Base-by-base conservation (phyloP, 495 filamentous ascomycete genomes). In the Beverwykella pulmonaria region DNA sequence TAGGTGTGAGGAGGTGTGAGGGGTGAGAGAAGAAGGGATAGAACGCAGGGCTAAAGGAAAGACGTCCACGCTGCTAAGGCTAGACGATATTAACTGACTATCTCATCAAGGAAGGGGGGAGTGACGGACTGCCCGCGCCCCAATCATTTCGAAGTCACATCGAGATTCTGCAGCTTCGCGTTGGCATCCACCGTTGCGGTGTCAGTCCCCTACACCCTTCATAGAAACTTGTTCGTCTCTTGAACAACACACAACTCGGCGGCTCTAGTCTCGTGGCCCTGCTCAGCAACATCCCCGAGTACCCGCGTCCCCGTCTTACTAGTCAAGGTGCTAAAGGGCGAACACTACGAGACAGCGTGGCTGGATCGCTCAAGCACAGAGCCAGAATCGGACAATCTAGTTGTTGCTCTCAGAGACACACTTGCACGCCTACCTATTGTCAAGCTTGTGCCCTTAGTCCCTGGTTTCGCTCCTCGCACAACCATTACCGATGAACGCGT, bases 131-230 rank as follows among this genome's bases (percentile, higher is more conserved):
- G 20, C 20, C 48, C 22, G 48, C 19, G 9, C 9, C 25, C 48
- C 25, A 7, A 7, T 39, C 19, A 44, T 2, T 34, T 44, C 39
- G 9, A 8, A 5, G 6, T 20, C 17, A 57, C 6, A 20, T 57
- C 19, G n/a, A 57, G 53, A 57, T 57, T 22, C 30, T 57, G 53
- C 53, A 57, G 34, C 53, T 19, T 57, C 27, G 25, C 52, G 52
- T 54, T 14, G 14, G 27, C 12, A 34, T 1, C 5, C 52, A 22
- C 9, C 12, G 52, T 32, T 54, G 52, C 25, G 29, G 53, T 57
- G 53, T 57, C 32, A 41, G 9, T 41, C n/a, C 53, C 32, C 19
- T 36, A 36, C 22, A 30, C 32, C 32, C 3, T 44, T 14, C 39
- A n/a, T n/a, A 44, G 9, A 44, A 36, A 14, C 7, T 8, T 9